Evolutionary conservation across 306 rosid genomes (phyloP).

Genomic region (cucumber (Cucumis sativus)): Cucumber_9930_V3 NC_026656.2:10025501-10026000

Average conservation of each 20-base stretch:
- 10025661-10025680: conserved; percentile 99
- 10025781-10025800: conserved; percentile 36
- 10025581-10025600: conserved; percentile 68
- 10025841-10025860: conserved; percentile 27
- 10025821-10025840: conserved; percentile 9
- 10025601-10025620: conserved; percentile 88
- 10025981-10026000: conserved; percentile 15
- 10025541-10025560: conserved; percentile 69
- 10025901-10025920: conserved; percentile 18
- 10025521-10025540: conserved; percentile 45
- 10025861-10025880: conserved; percentile 31
- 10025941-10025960: conserved; percentile 17
- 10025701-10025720: conserved; percentile 63
- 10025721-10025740: conserved; percentile 72
- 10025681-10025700: conserved; percentile 67
- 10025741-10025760: conserved; percentile 30
- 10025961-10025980: conserved; percentile 21
- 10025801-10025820: conserved; percentile 32
- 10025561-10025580: conserved; percentile 57
- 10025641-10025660: conserved; percentile 99
- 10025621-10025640: conserved; percentile 91
- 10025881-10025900: conserved; percentile 34
- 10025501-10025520: conserved; percentile 42
- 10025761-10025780: conserved; percentile 38
- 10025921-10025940: conserved; percentile 18